Base-by-base conservation (phyloP, 2,329 filamentous ascomycete species). In the Ophiostoma quercus region DNA sequence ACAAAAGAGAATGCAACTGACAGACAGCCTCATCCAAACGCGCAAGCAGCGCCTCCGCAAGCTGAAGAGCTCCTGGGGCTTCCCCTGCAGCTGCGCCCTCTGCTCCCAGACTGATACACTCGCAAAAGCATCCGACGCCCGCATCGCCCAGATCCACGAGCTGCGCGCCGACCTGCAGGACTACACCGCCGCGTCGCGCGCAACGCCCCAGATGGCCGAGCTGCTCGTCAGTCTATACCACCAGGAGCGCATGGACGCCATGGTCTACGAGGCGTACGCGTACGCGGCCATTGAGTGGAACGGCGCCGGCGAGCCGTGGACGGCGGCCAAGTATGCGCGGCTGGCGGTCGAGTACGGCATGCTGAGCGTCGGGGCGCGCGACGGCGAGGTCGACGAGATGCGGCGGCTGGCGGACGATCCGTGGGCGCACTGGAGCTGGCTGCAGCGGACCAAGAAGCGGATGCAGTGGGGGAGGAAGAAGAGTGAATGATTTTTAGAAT, bases 361-460 rank as follows among this genome's bases (percentile, higher is more conserved):
- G 25, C 75, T 75, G 47, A 75, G 74, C 51, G 74, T 76, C 14
- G 78, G 78, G 25, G 72, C 74, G 47, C 71, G 68, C 47, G 74
- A 79, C 66, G 73, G 67, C 34, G 79, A 79, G 70, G 76, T 80
- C 29, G 6, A 70, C 32, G 78, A 79, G 72, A 79, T 81, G 79
- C 68, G 67, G 70, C 72, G 69, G 71, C 73, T 81, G 62, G 77
- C 74, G 0, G 72, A 73, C 19, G 76, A 81, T 69, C 79, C 79
- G 6, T 78, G 77, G 78, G 71, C 63, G 12, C 80, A 81, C 74
- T 80, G 79, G 79, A 80, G 77, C 72, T 81, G 79, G 79, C 77
- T 77, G 77, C 69, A 77, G 71, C 73, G 78, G 73, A 77, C 74
- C 16, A 76, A n/a, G 6, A 57, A 57, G 51, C 51, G 51, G 11